Base-by-base conservation (phyloP, 2,329 filamentous ascomycete genomes). In the Didymella lethalis region DNA sequence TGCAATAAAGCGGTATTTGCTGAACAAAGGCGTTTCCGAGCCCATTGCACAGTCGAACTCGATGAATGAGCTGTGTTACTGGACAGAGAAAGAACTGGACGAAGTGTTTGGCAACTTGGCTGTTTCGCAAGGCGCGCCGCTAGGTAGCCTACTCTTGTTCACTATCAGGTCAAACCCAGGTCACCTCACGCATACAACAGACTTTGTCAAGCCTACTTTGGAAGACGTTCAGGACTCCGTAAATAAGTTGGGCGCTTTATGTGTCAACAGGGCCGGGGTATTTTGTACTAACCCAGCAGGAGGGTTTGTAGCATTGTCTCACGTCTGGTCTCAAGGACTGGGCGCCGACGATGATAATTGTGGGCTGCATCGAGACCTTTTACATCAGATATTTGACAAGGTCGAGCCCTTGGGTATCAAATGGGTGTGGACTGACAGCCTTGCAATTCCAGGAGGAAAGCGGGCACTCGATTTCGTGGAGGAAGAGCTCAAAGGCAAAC, bases 341-440 rank as follows among this genome's bases (percentile, higher is more conserved):
- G 36, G 36, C 2, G 36, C n/a, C 36, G 36, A 40, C 11, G 36
- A 40, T 40, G 36, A 40, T 7, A 40, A 40, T 11, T 18, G 36
- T 20, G 36, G 36, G 6, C 11, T 40, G 36, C 36, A 40, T 40
- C 41, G 41, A 29, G 25, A 45, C 18, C 25, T 45, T 16, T 14
- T 45, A 7, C 25, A 45, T n/a, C 41, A 45, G 29, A 26, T 45
- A 4, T 45, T 45, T n/a, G 41, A 45, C 41, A 45, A 25, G 4
- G 41, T 45, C 4, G 41, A 45, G 25, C 41, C 41, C 5, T 26
- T 45, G 16, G 41, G 41, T 14, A 45, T 45, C 41, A 45, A 45
- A 7, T 45, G 41, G 41, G 41, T 45, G 14, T 45, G 41, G 41
- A 45, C 41, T 2, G 41, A 45, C 25, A 45, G 41, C 25, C 41